Percentiles rank a stretch among this genome's conserved stretches.
Conservation (phyloP, 83 land plant species). For the Picea mariana region DNA sequence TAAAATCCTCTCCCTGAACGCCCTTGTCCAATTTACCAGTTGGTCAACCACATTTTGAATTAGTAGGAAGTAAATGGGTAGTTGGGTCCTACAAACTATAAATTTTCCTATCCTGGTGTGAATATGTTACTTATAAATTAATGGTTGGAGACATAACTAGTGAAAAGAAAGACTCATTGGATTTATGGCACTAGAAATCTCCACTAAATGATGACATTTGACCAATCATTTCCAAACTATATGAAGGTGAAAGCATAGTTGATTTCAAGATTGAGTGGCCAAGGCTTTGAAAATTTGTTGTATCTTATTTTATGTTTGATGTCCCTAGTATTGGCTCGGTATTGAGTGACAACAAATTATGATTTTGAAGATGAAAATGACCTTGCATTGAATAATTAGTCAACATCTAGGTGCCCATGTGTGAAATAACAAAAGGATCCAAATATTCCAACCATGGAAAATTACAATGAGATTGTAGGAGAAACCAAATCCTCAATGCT, state of each 20-base stretch:
- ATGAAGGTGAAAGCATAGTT: slow-evolving; percentile 21
- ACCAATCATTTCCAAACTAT: slow-evolving; percentile 17
- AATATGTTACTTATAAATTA: slow-evolving; percentile 42
- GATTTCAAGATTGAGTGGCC: background rate
- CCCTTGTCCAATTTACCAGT: slow-evolving; percentile 49
- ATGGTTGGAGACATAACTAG: slow-evolving; percentile 27
- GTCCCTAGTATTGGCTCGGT: background rate
- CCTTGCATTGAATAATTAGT: slow-evolving; percentile 21
- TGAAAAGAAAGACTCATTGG: slow-evolving; percentile 10
- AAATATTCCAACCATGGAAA: background rate
- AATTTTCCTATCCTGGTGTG: slow-evolving; percentile 51
- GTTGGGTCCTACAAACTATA: slow-evolving; percentile 14
- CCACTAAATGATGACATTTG: slow-evolving; percentile 19
- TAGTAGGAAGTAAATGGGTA: background rate
- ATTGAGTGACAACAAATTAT: background rate
- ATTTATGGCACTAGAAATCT: slow-evolving; percentile 7
- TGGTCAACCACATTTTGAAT: slow-evolving; percentile 46
- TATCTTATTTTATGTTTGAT: slow-evolving; percentile 1
- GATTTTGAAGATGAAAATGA: slow-evolving; percentile 15
- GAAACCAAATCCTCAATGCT: slow-evolving; percentile 24
- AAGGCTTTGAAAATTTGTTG: slow-evolving; percentile 8
- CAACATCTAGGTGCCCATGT: slow-evolving; percentile 1
- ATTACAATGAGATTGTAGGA: slow-evolving; percentile 10
- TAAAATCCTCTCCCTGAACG: slow-evolving; percentile 32
- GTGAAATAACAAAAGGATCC: slow-evolving; percentile 9